phyloP scores from a whole-genome alignment of 768 basidiomycete genomes.

The Trametes punicea region DNA sequence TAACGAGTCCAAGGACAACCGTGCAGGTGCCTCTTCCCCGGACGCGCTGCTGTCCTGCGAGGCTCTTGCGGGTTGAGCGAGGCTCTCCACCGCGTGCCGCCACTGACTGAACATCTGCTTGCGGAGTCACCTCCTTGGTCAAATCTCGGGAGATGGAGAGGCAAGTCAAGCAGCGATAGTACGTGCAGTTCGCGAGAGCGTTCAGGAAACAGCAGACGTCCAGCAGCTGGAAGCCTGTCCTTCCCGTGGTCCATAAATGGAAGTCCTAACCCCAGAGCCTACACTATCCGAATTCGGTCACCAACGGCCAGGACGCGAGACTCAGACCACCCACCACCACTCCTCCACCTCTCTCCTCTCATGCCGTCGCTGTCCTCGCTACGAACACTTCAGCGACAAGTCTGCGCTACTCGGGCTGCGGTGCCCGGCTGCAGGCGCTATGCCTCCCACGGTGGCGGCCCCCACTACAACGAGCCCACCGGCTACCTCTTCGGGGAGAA shows the following conservation, averaged over 20 bases:
- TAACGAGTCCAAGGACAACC: slow-evolving; percentile 23
- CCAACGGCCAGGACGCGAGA: not conserved
- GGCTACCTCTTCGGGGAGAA: slow-evolving; percentile 89
- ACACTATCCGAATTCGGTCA: slow-evolving; percentile 10
- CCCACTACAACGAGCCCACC: slow-evolving; percentile 85
- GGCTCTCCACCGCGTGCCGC: slow-evolving; percentile 66
- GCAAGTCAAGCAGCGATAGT: not conserved
- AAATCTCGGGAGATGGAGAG: not conserved
- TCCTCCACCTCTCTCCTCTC: slow-evolving; percentile 17
- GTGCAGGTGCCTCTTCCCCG: slow-evolving; percentile 24
- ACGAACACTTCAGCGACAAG: slow-evolving; percentile 40
- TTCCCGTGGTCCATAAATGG: not conserved
- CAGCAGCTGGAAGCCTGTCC: not conserved
- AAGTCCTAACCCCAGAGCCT: slow-evolving; percentile 9
- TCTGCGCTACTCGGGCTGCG: slow-evolving; percentile 25
- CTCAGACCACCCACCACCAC: not conserved
- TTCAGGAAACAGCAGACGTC: not conserved
- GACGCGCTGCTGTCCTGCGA: slow-evolving; percentile 30
- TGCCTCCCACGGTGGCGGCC: slow-evolving; percentile 74
- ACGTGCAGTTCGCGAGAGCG: not conserved
- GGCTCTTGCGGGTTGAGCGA: slow-evolving; percentile 46
- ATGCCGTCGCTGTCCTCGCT: slow-evolving; percentile 50
- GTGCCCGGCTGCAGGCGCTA: slow-evolving; percentile 29
- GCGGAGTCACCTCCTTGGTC: too few relatives aligned
- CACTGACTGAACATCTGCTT: slow-evolving; percentile 69